These are phyloP conservation scores for Cystobasidium sp. DNA, from an alignment of 1,284 basidiomycete genomes.

Conservation along the genomic window DNA sequence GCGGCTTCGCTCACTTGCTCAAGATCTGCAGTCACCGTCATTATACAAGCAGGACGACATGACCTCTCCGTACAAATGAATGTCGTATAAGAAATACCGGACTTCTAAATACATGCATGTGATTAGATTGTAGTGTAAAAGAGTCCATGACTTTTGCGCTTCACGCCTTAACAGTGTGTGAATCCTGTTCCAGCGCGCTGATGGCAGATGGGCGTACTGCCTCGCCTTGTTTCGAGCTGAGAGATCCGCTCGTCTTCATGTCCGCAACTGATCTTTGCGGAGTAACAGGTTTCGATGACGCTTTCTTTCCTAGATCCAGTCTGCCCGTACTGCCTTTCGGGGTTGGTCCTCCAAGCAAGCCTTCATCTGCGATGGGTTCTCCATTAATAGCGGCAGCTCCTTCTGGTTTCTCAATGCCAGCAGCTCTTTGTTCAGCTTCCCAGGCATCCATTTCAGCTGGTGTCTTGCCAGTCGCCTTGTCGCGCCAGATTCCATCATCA, in stretches of 20 bases:
- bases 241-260: not conserved
- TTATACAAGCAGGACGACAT: too few species aligned
- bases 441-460: conserved; percentile 35
- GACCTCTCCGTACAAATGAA: too few species aligned
- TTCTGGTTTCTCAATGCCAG: conserved; percentile 19
- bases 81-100: too few species aligned
- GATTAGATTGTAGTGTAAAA: too few species aligned
- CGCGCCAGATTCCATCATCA: conserved; percentile 71
- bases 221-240: too few species aligned
- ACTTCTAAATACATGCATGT: too few species aligned
- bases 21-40: too few species aligned
- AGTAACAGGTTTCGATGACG: conserved; percentile 3
- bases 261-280: not conserved
- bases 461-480: conserved; percentile 57
- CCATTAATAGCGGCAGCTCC: not conserved
- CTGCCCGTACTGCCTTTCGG: not conserved
- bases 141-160: too few species aligned
- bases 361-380: not conserved
- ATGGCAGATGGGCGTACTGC: too few species aligned
- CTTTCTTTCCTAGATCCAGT: not conserved
- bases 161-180: too few species aligned
- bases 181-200: too few species aligned
- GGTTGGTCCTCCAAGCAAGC: not conserved
- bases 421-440: conserved; percentile 26
- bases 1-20: too few species aligned